Conservation (phyloP, 2,329 filamentous ascomycete species). For the Sclerotinia borealis region DNA sequence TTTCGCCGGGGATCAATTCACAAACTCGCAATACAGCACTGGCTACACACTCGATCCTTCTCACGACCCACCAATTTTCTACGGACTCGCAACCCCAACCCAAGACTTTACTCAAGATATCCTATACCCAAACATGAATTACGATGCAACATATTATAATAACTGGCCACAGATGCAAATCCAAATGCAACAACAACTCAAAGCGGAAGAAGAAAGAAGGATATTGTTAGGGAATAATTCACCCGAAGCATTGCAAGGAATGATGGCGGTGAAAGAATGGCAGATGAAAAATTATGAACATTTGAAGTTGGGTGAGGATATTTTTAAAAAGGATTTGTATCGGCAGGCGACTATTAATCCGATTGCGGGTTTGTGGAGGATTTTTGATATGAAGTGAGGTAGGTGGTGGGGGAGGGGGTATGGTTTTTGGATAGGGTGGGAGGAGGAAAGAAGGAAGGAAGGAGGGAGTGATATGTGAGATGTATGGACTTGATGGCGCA, state of each 20-base stretch:
- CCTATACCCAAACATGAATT: background rate
- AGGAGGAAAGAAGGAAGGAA: background rate
- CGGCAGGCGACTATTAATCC: conserved; percentile 14
- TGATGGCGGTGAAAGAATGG: conserved; percentile 16
- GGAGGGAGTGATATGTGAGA: too few relatives aligned
- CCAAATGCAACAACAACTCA: background rate
- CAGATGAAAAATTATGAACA: conserved; percentile 13
- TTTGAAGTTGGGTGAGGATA: conserved; percentile 16
- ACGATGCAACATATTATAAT: background rate
- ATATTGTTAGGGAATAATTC: conserved; percentile 13
- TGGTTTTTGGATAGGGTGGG: background rate
- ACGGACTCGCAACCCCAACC: background rate
- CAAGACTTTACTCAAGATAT: background rate
- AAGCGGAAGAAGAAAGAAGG: conserved; percentile 11
- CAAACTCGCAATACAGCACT: background rate
- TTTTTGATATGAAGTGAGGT: conserved; percentile 16
- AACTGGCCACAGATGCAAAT: background rate
- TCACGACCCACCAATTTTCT: background rate
- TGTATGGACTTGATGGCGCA: background rate
- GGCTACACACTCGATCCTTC: background rate
- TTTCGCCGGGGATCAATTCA: background rate
- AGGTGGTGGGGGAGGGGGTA: background rate
- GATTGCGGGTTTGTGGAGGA: conserved; percentile 15
- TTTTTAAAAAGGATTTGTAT: conserved; percentile 17
- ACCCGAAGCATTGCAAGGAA: conserved; percentile 16